These are phyloP conservation scores for Marasmius fiardii DNA, from an alignment of 1,284 basidiomycete species.

Conservation along the genomic window DNA sequence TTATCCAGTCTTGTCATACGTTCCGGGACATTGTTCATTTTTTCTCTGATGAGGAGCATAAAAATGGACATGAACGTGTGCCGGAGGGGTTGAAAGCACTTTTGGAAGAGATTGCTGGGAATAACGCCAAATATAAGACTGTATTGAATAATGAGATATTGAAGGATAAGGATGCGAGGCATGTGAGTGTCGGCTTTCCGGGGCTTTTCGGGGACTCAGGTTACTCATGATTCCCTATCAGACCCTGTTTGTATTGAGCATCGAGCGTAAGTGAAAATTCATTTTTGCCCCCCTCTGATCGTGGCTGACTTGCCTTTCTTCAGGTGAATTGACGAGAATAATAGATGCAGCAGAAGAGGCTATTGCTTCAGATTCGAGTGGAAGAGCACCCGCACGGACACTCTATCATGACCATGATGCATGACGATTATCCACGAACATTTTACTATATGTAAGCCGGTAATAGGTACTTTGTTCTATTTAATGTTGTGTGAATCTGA, in stretches of 20 bases:
- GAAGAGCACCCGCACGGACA: too few species aligned
- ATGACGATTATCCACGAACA: too few species aligned
- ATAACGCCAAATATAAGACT: constrained; percentile 31
- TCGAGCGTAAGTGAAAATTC: constrained; percentile 50
- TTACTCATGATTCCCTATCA: constrained; percentile 17
- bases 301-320: constrained; percentile 6
- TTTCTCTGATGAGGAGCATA: constrained; percentile 25
- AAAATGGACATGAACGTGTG: constrained; percentile 20
- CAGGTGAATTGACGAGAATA: constrained; percentile 39
- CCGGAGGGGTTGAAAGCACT: constrained; percentile 38
- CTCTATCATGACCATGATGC: not conserved
- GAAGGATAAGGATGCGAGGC: constrained; percentile 44
- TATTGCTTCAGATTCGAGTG: constrained; percentile 20
- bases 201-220: not conserved
- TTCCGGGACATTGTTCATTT: constrained; percentile 47
- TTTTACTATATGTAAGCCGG: too few species aligned
- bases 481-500: too few species aligned
- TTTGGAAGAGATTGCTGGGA: constrained; percentile 41
- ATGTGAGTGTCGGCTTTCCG: constrained; percentile 31
- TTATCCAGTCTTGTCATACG: constrained; percentile 42
- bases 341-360: constrained; percentile 40
- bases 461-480: too few species aligned
- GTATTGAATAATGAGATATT: constrained; percentile 44
- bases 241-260: constrained; percentile 48
- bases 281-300: not conserved